Base-by-base conservation (phyloP, 73 alveolate species). In the Breviolum minutum region DNA sequence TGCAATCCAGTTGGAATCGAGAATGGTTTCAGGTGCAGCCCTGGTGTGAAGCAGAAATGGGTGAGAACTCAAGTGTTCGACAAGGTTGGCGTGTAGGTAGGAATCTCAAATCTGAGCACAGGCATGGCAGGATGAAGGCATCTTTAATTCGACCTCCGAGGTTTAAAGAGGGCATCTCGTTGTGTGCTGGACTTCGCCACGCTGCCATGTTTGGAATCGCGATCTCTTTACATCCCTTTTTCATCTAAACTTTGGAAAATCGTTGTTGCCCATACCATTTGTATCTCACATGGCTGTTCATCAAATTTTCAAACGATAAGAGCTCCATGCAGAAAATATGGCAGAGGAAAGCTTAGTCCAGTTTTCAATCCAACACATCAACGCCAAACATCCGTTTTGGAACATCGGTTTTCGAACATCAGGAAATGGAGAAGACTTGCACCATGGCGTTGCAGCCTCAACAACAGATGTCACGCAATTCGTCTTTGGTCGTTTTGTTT, bases 11-110 rank as follows among this genome's bases (percentile, higher is more conserved):
- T 9, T 40, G 54, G 54, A 40, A 40, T 40, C 54, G 54, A 40
- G 54, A 40, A 40, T 0, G 3, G 86, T 13, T 2, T 64, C 69
- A 88, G 84, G 89, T 92, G 63, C 97, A 92, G 54, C 97, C 97
- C 30, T 92, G 97, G 97, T 92, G 97, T 26, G 97, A 92, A 73
- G 97, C 97, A 19, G 97, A 92, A 68, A 92, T 92, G 97, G 97
- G 97, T 68, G 97, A 92, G 80, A 92, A 92, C 81, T 80, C 87
- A 64, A 92, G 97, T 69, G 97, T 92, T 29, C 74, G 77, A 12
- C 97, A 92, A n/a, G 97, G 97, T 12, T 92, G 97, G 97, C 82
- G 97, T 7, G 97, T 92, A 40, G 97, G 96, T 26, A n/a, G 62
- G 7, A 12, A 40, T 26, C 93, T 27, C 74, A 83, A 40, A 40